Percentiles rank a stretch among this genome's conserved stretches.
These are phyloP conservation scores for Salix dunnii DNA, from an alignment of 345 rosid genomes.

Conservation along the genomic window DNA sequence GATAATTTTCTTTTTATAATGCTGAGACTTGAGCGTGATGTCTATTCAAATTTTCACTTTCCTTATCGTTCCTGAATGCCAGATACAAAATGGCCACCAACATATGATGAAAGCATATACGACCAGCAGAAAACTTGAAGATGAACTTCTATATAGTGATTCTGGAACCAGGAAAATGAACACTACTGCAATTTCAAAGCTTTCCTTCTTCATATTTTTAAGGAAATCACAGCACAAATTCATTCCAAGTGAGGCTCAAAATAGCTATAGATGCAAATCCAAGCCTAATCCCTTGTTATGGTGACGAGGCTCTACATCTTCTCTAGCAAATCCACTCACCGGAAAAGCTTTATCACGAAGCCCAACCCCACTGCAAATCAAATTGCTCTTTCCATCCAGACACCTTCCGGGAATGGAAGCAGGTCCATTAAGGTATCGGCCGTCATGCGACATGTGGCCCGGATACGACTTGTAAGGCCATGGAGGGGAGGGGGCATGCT, in stretches of 20 bases:
- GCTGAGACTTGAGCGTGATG: too few relatives aligned
- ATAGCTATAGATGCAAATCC: constrained; percentile 21
- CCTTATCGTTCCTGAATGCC: neutral
- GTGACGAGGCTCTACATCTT: constrained; percentile 1
- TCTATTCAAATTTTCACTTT: too few relatives aligned
- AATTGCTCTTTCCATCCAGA: neutral
- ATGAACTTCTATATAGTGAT: neutral
- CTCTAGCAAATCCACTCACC: constrained; percentile 7
- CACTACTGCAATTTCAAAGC: neutral
- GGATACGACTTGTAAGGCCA: constrained; percentile 8
- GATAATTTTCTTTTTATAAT: too few relatives aligned
- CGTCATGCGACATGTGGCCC: neutral
- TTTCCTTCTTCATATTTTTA: neutral
- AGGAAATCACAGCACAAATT: neutral
- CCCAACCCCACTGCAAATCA: neutral
- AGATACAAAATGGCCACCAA: neutral
- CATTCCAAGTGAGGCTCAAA: neutral
- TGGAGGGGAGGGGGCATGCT: neutral
- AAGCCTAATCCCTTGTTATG: constrained; percentile 14
- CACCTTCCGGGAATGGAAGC: constrained; percentile 1
- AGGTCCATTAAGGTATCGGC: neutral
- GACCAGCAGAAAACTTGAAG: neutral
- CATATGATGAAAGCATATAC: neutral
- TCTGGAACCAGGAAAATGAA: neutral
- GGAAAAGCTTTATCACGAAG: neutral